Base-by-base conservation (phyloP, 1,284 basidiomycete genomes). In the Austroboletus novae-zelandiae region DNA sequence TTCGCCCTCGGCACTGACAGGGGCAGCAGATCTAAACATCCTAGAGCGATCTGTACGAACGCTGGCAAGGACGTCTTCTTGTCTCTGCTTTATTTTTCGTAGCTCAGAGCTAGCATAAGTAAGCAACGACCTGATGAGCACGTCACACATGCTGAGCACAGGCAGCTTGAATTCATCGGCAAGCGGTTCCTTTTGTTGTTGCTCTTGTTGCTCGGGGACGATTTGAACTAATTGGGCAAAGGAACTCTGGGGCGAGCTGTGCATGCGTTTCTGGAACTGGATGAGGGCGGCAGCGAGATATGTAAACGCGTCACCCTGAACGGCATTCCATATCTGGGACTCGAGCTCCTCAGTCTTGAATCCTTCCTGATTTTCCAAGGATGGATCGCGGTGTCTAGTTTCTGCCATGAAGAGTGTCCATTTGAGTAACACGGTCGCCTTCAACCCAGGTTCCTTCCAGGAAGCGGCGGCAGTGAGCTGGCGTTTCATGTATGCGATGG, bases 381-480 rank as follows among this genome's bases (percentile, higher is more conserved):
- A 72, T 0, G 83, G 72, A 57, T 91, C 83, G 18, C 81, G 78
- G 61, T 86, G 82, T 23, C 91, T 75, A 5, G 83, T 80, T 49
- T 91, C 85, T 1, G 88, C 84, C 58, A 91, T 76, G 68, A 89
- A 93, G 48, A 95, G 74, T 0, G 91, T 88, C 92, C 93, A 97
- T 60, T 93, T 89, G 30, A 98, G 77, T 10, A 88, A 72, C 4
- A 95, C 66, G 0, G 83, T 78, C 1, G 91, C 87, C 61, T 89
- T 90, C 27, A 94, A 72, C 4, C 86, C 85, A 1, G 81, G 76
- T 9, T 91, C 85, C 51, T 81, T 83, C 88, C 92, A 94, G 27
- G 73, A 67, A 4, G 74, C 66, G 9, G 75, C 55, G 6, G 76
- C 64, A n/a, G 73, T 72, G 9, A 88, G 69, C 56, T 81, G 81